Conservation (phyloP, 2,329 filamentous ascomycete genomes). For the Aspergillus sp. region DNA sequence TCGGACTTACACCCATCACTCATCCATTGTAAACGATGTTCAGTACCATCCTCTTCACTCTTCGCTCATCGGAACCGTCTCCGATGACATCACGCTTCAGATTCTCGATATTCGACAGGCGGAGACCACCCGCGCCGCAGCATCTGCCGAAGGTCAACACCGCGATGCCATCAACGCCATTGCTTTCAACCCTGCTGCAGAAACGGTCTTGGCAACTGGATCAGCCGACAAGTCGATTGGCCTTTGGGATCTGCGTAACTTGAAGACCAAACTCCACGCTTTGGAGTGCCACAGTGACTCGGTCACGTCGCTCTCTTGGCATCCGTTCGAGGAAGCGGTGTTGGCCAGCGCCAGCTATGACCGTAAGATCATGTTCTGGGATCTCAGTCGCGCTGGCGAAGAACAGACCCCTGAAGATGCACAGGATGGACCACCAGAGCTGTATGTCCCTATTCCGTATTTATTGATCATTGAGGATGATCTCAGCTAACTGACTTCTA, state of each 20-base stretch:
- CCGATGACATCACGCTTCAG: constrained; percentile 90
- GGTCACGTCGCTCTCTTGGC: constrained; percentile 91
- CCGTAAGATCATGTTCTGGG: constrained; percentile 93
- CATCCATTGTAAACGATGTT: constrained; percentile 91
- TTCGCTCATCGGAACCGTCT: constrained; percentile 85
- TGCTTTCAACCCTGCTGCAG: constrained; percentile 88
- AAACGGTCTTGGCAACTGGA: constrained; percentile 85
- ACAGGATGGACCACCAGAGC: constrained; percentile 89
- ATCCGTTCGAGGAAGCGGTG: constrained; percentile 84
- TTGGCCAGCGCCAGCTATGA: constrained; percentile 92
- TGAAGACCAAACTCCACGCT: constrained; percentile 84
- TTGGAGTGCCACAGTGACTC: constrained; percentile 84
- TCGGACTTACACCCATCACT: constrained; percentile 81
- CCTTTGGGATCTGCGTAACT: constrained; percentile 90
- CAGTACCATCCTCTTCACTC: constrained; percentile 88
- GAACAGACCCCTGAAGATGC: constrained; percentile 94
- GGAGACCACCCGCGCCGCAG: constrained; percentile 64
- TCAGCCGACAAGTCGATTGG: constrained; percentile 94
- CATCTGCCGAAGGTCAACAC: constrained; percentile 71
- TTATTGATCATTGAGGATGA: background rate
- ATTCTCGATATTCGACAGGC: constrained; percentile 79
- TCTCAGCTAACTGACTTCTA: constrained; percentile 31
- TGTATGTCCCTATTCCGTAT: constrained; percentile 59
- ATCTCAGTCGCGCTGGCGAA: constrained; percentile 84
- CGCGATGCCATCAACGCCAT: constrained; percentile 93